Evolutionary conservation across 371 early-diverging fungal genomes (phyloP).

Genomic region (Mortierella sp.): DNA sequence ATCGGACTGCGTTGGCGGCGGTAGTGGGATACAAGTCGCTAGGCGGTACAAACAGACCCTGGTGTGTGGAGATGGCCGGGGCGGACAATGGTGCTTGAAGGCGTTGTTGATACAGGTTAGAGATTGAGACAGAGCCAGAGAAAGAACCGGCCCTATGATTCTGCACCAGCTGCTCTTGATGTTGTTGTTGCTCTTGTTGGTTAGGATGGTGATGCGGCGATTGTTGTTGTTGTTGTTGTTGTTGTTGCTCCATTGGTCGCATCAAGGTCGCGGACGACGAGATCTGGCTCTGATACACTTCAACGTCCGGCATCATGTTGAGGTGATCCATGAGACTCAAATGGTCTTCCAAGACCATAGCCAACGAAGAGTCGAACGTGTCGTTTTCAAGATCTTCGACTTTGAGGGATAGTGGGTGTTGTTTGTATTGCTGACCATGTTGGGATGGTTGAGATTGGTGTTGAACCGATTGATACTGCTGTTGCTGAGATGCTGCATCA

Average conservation of each 20-base stretch:
- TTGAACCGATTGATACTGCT: not conserved
- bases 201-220: not conserved
- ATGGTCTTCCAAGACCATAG: conserved; percentile 35
- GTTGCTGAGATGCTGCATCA: not conserved
- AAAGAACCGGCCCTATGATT: too few relatives aligned
- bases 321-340: conserved; percentile 41
- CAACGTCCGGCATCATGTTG: conserved; percentile 26
- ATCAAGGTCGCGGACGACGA: not conserved
- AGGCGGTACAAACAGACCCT: not conserved
- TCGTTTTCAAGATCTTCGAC: conserved; percentile 19
- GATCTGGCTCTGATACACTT: not conserved
- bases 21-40: not conserved
- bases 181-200: not conserved
- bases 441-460: not conserved
- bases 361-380: conserved; percentile 22
- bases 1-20: not conserved
- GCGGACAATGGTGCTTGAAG: not conserved
- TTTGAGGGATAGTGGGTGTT: conserved; percentile 7
- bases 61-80: not conserved
- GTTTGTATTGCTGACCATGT: not conserved
- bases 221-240: not conserved
- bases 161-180: too few relatives aligned
- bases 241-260: not conserved
- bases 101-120: not conserved
- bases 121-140: too few relatives aligned